A percentile compares a stretch with the other conserved stretches of the same genome.
These are phyloP conservation scores for Trichoderma lentiforme DNA, from an alignment of 2,329 filamentous ascomycete genomes.

Conservation along the genomic window DNA sequence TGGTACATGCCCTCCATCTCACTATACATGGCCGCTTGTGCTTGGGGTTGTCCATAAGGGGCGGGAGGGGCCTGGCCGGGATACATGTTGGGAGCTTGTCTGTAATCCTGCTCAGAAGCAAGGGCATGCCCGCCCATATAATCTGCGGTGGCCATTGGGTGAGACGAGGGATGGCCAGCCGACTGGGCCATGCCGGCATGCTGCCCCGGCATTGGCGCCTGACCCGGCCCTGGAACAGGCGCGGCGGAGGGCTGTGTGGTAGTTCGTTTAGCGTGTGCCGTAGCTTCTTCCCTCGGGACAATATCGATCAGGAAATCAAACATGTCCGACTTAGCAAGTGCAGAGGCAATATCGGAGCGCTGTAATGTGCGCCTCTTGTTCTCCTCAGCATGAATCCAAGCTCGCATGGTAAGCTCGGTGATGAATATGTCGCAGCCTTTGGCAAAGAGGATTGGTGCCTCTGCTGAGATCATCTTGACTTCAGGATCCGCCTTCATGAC, in stretches of 20 bases:
- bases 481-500: conserved; percentile 99
- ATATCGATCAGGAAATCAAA: conserved; percentile 99
- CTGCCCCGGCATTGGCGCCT: conserved; percentile 51
- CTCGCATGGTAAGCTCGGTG: conserved; percentile 96
- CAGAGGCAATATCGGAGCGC: conserved; percentile 92
- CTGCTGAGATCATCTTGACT: conserved; percentile 99
- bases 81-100: conserved; percentile 77
- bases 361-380: conserved; percentile 96
- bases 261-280: conserved; percentile 76
- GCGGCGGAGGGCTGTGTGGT: conserved; percentile 47
- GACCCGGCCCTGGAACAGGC: conserved; percentile 48
- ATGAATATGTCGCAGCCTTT: conserved; percentile 99
- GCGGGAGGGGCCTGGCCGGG: conserved; percentile 67
- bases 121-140: conserved; percentile 64
- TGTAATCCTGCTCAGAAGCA: conserved; percentile 72
- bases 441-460: conserved; percentile 95
- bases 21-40: conserved; percentile 66
- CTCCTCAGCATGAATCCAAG: conserved; percentile 98
- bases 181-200: conserved; percentile 50
- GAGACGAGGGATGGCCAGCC: conserved; percentile 54
- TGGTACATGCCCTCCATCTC: conserved; percentile 82
- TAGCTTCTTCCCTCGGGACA: conserved; percentile 90
- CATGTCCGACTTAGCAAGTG: conserved; percentile 97
- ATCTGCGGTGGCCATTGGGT: conserved; percentile 58
- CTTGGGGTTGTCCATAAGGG: conserved; percentile 73